Percentiles rank a stretch among this genome's conserved stretches.
Evolutionary conservation across 164 flowering plant species (phyloP).

Genomic region (Piper betle): DNA sequence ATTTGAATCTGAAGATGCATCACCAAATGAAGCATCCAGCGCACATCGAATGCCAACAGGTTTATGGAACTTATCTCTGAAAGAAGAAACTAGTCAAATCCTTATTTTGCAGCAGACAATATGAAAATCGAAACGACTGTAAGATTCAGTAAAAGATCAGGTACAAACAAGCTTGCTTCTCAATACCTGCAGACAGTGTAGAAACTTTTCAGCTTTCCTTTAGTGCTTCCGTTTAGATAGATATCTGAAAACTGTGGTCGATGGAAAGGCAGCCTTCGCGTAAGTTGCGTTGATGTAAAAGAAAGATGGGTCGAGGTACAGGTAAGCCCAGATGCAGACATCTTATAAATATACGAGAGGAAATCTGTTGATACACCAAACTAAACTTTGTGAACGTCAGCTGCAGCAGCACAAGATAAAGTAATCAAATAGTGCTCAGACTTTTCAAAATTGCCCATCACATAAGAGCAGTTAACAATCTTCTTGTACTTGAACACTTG

Average conservation of each 20-base stretch:
- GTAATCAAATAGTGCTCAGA: too few species aligned
- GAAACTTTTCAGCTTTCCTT: conserved; percentile 7
- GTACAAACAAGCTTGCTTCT: not conserved
- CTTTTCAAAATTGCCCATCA: too few species aligned
- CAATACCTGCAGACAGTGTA: conserved; percentile 27
- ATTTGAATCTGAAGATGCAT: conserved; percentile 31
- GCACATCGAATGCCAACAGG: conserved; percentile 33
- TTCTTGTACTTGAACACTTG: too few species aligned
- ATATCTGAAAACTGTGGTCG: conserved; percentile 14
- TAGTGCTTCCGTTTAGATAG: conserved; percentile 7
- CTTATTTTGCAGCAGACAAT: conserved; percentile 11
- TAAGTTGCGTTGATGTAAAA: conserved; percentile 16
- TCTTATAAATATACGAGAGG: conserved; percentile 9
- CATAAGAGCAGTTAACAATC: too few species aligned
- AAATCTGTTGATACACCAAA: not conserved
- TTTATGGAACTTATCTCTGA: conserved; percentile 7
- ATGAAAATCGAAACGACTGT: not conserved
- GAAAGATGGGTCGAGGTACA: conserved; percentile 31
- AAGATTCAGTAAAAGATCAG: not conserved
- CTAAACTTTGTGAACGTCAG: not conserved
- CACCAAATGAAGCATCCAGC: conserved; percentile 73
- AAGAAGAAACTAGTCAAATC: conserved; percentile 10
- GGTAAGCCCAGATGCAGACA: conserved; percentile 45
- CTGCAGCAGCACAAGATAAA: too few species aligned
- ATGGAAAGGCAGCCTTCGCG: conserved; percentile 9